A percentile compares a stretch with the other conserved stretches of the same genome.
These are phyloP conservation scores for Linnemannia hyalina DNA, from an alignment of 192 early-diverging fungal genomes.

Conservation along the genomic window DNA sequence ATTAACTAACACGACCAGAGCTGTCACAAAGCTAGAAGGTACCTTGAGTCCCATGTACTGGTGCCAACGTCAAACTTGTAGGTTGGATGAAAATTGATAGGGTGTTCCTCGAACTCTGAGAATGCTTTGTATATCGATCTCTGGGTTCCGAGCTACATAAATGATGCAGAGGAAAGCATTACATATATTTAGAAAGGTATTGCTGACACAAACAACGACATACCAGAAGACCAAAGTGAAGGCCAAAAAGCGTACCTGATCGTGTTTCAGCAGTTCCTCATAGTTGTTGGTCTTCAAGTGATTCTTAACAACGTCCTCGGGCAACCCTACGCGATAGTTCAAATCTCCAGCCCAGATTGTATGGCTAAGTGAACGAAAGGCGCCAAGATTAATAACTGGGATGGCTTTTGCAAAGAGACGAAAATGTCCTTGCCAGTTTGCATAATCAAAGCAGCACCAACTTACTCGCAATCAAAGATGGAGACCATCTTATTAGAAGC, in stretches of 20 bases:
- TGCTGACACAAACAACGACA: neutral
- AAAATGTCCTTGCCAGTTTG: neutral
- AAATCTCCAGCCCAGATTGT: constrained; percentile 95
- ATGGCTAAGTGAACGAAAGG: constrained; percentile 59
- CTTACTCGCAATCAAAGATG: constrained; percentile 80
- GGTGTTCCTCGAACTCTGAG: constrained; percentile 86
- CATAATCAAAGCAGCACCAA: neutral
- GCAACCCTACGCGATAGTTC: constrained; percentile 88
- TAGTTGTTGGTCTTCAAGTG: constrained; percentile 68
- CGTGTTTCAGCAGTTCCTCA: constrained; percentile 77
- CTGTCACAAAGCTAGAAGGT: neutral
- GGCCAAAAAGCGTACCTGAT: constrained; percentile 72
- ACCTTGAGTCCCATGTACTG: constrained; percentile 82
- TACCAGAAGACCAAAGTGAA: too few species aligned
- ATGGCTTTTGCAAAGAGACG: too few species aligned
- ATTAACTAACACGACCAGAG: too few species aligned
- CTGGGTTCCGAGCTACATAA: constrained; percentile 71
- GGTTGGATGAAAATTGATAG: constrained; percentile 85
- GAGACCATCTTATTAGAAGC: constrained; percentile 42
- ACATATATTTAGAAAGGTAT: too few species aligned
- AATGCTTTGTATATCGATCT: constrained; percentile 78
- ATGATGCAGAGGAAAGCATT: too few species aligned
- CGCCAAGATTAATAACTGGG: neutral
- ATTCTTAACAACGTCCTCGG: constrained; percentile 72
- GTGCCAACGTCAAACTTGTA: constrained; percentile 96